Percentiles rank a stretch among this genome's conserved stretches.
phyloP scores from a whole-genome alignment of 164 flowering plant species.

The Nymphaea thermarum region DNA sequence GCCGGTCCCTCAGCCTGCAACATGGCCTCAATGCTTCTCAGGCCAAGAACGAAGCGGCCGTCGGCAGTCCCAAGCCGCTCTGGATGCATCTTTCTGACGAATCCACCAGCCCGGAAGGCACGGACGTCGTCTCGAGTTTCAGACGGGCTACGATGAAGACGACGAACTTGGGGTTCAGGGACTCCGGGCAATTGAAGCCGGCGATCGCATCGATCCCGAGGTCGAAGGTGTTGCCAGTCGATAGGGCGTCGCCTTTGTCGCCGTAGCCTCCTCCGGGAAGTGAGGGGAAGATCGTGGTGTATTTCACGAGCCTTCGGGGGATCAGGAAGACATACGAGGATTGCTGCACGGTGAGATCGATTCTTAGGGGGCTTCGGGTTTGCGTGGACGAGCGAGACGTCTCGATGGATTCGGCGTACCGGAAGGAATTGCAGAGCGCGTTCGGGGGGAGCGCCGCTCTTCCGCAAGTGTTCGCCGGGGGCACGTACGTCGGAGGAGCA shows the following conservation, averaged over 20 bases:
- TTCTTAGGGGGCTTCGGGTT: conserved; percentile 66
- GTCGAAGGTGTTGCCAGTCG: conserved; percentile 9
- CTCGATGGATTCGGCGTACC: conserved; percentile 70
- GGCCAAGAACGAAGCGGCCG: background rate
- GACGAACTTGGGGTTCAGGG: conserved; percentile 29
- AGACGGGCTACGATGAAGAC: conserved; percentile 5
- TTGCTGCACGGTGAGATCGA: conserved; percentile 54
- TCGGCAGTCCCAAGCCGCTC: conserved; percentile 32
- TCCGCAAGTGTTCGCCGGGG: conserved; percentile 75
- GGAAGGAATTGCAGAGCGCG: conserved; percentile 46
- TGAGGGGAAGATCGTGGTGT: conserved; percentile 51
- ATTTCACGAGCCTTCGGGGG: conserved; percentile 75
- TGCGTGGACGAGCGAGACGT: conserved; percentile 77
- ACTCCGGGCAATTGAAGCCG: background rate
- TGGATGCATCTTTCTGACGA: conserved; percentile 87
- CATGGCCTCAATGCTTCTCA: background rate
- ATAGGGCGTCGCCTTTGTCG: background rate
- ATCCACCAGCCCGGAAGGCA: conserved; percentile 47
- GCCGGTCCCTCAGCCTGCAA: background rate
- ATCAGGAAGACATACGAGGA: conserved; percentile 83
- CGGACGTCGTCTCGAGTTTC: conserved; percentile 48
- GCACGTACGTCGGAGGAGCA: conserved; percentile 67
- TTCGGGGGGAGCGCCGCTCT: conserved; percentile 34
- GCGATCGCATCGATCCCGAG: background rate
- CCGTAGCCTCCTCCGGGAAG: conserved; percentile 14